Evolutionary conservation across 2,329 filamentous ascomycete genomes (phyloP).

Genomic region (Ophiobolus disseminans): DNA sequence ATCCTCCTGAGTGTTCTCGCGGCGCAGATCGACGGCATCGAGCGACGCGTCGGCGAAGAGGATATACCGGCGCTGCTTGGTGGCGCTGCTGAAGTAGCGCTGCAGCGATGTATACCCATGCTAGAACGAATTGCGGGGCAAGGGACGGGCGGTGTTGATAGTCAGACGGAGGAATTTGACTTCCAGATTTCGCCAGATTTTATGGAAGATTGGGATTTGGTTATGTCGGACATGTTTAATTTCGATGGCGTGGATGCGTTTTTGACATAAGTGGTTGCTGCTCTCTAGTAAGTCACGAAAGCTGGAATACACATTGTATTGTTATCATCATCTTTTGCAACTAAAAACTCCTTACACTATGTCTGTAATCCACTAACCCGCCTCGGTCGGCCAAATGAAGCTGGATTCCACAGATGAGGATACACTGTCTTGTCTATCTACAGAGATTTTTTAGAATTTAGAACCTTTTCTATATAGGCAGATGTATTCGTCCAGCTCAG

Average conservation of each 20-base stretch:
- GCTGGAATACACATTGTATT: no score
- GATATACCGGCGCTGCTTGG: conserved; percentile 23
- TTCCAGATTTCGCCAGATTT: conserved; percentile 17
- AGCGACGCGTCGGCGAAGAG: conserved; percentile 10
- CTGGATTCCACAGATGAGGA: no score
- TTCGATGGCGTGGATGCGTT: conserved; percentile 4
- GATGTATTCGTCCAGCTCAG: no score
- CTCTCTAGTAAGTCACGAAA: not conserved
- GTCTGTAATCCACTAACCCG: no score
- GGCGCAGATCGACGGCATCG: conserved; percentile 31
- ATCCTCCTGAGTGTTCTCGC: conserved; percentile 27
- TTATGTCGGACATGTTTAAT: conserved; percentile 25
- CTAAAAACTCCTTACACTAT: no score
- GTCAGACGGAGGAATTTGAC: conserved; percentile 5
- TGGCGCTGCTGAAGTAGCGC: conserved; percentile 23
- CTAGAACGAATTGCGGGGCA: conserved; percentile 25
- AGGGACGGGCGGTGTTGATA: conserved; percentile 1
- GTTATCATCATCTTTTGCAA: no score
- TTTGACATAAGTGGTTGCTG: not conserved
- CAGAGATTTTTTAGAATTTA: no score
- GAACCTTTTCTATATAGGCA: no score
- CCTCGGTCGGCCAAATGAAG: no score
- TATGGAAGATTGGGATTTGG: conserved; percentile 25
- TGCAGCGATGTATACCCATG: conserved; percentile 22
- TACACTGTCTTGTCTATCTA: no score